Evolutionary conservation across 805 yeast genomes (phyloP), one percentile per base, ranked within the genome.

Genomic region (Candida krabiensis): DNA sequence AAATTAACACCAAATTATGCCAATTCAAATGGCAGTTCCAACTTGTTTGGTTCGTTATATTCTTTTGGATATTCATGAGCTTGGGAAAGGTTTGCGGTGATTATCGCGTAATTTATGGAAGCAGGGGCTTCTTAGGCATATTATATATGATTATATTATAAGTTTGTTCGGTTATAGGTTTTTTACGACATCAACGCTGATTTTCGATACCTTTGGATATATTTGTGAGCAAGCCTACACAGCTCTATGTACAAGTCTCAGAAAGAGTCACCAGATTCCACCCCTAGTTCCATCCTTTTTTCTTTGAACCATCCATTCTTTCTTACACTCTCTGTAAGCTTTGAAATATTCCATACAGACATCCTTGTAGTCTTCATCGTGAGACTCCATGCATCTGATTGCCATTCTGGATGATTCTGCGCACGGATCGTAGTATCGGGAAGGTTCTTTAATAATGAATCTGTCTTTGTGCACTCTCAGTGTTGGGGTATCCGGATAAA

Each of bases 391-490:
- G 54, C 99, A 91, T 47, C 76, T 77, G 48, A 89, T 69, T 30
- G 96, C 86, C 80, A 95, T 91, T 57, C 80, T 81, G 8, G 96
- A 74, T 25, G 93, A 81, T 55, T 89, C 93, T 32, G 81, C 84
- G 62, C 99, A 91, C 0, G 99, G 99, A 58, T 91, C 97, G 55
- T 84, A 91, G 61, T 73, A 93, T 57, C 84, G 79, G 5, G 95
- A 82, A 3, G 95, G 83, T 23, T 77, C 90, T 53, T 91, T 90
- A 13, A 77, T 65, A 1, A 79, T 70, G 70, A 89, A 89, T 41
- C 78, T 69, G 45, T 75, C 75, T 54, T 80, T 80, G 57, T 86
- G 90, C 18, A 77, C 64, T 36, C 77, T 73, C 27, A 81, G 77
- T 7, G 84, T 80, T 17, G 98, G 98, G 38, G 80, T 79, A 49